Conservation (phyloP, 192 early-diverging fungal species). For the Coemansia sp. region DNA sequence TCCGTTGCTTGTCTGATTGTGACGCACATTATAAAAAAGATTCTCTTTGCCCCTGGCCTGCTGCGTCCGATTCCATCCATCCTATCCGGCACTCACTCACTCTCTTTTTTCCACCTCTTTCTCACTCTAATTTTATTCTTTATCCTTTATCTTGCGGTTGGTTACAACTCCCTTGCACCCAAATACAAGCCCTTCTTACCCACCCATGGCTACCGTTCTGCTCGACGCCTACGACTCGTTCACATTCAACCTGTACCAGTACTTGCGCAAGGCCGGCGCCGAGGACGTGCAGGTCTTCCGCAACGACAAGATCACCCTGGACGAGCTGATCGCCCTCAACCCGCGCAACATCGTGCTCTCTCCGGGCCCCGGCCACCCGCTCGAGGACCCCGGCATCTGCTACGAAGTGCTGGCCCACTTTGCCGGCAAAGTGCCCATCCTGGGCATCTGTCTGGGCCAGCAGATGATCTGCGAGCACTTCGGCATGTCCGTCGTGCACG, state of each 20-base stretch:
- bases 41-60: not conserved
- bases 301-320: constrained; percentile 91
- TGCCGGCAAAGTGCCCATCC: constrained; percentile 91
- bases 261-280: constrained; percentile 85
- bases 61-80: not conserved
- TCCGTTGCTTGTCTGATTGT: no score
- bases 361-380: constrained; percentile 95
- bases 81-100: no score
- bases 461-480: constrained; percentile 97
- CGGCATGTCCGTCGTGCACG: constrained; percentile 88
- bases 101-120: no score
- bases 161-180: no score
- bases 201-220: constrained; percentile 58
- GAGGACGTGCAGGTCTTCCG: constrained; percentile 81
- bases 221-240: constrained; percentile 99
- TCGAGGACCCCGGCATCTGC: constrained; percentile 86
- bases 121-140: not conserved
- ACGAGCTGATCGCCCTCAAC: constrained; percentile 74
- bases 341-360: constrained; percentile 95
- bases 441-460: constrained; percentile 96
- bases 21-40: no score
- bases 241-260: constrained; percentile 99
- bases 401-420: constrained; percentile 82
- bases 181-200: not conserved
- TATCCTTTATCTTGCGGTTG: no score